Evolutionary conservation across 495 filamentous ascomycete genomes (phyloP).

Genomic region (Aspergillus ellipticus): DNA sequence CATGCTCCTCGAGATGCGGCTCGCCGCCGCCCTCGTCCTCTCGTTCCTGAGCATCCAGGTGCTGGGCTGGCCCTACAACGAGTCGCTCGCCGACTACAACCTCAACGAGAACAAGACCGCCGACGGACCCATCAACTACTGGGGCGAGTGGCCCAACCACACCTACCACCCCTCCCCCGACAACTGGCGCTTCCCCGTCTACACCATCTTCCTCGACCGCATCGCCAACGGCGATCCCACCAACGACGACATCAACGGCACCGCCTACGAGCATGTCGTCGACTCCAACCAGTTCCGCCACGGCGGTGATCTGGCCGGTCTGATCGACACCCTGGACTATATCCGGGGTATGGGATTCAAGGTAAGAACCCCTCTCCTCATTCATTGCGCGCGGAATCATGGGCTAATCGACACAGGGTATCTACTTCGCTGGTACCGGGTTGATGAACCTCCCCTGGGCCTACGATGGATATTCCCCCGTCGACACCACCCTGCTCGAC

Average conservation of each 20-base stretch:
- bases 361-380: not conserved
- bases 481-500: constrained; percentile 38
- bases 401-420: constrained; percentile 9
- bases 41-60: constrained; percentile 13
- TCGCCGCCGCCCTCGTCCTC: constrained; percentile 12
- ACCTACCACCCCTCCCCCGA: constrained; percentile 36
- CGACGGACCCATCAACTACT: constrained; percentile 30
- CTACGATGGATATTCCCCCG: constrained; percentile 37
- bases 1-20: constrained; percentile 13
- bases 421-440: constrained; percentile 37
- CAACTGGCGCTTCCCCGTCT: constrained; percentile 43
- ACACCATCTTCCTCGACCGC: constrained; percentile 38
- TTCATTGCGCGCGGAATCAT: not conserved
- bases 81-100: constrained; percentile 29
- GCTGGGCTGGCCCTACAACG: constrained; percentile 17
- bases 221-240: constrained; percentile 36
- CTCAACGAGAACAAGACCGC: constrained; percentile 38
- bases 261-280: constrained; percentile 27
- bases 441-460: constrained; percentile 42
- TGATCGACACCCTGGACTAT: constrained; percentile 36
- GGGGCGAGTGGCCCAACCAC: constrained; percentile 38
- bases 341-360: constrained; percentile 41
- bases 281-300: constrained; percentile 37
- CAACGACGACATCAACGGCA: constrained; percentile 1
- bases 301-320: constrained; percentile 35